These are phyloP conservation scores for Anethum foeniculum DNA, from an alignment of 140 eudicot genomes.

Conservation along the genomic window DNA sequence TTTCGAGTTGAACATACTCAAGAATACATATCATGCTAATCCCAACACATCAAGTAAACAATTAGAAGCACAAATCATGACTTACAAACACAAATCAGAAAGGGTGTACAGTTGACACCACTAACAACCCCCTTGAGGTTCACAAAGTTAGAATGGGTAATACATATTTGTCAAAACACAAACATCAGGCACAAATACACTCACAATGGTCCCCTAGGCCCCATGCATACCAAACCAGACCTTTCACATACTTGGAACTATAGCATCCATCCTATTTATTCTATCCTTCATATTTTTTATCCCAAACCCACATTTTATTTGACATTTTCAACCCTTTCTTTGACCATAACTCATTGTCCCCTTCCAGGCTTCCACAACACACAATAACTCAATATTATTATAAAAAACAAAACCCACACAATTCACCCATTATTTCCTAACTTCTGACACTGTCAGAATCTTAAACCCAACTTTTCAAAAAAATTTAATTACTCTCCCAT, in stretches of 20 bases:
- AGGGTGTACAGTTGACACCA: slow-evolving; percentile 5
- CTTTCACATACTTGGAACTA: slow-evolving; percentile 9
- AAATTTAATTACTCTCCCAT: not conserved
- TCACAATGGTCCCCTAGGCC: slow-evolving; percentile 9
- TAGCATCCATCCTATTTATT: not conserved
- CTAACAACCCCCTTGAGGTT: not conserved
- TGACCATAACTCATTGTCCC: not conserved
- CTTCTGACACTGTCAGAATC: not conserved
- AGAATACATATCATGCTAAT: not conserved
- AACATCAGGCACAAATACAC: slow-evolving; percentile 3
- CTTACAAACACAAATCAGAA: not conserved
- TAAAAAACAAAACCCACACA: not conserved
- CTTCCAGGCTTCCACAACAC: not conserved
- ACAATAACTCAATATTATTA: not conserved
- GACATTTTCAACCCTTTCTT: not conserved
- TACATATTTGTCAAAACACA: not conserved
- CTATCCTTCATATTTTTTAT: not conserved
- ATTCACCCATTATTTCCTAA: not conserved
- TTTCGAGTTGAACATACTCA: not conserved
- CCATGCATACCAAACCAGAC: slow-evolving; percentile 9
- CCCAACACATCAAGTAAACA: not conserved
- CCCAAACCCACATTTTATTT: slow-evolving; percentile 2
- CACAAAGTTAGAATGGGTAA: not conserved
- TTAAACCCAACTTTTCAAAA: not conserved
- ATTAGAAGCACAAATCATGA: not conserved